Conservation (phyloP, 208 protist species). For the Blastocrithidia nonstop region DNA sequence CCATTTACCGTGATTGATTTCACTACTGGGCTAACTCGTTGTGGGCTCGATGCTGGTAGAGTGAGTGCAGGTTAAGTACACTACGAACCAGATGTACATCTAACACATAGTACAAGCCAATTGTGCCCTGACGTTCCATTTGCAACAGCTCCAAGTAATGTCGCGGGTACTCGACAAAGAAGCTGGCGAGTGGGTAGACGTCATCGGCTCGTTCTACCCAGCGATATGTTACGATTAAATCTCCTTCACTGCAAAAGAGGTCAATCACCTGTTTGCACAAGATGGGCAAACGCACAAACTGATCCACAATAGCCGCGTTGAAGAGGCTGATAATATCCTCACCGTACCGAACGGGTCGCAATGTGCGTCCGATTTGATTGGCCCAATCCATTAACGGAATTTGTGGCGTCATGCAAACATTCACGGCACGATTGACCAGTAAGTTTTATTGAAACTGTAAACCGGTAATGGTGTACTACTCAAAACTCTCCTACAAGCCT, state of each 20-base stretch:
- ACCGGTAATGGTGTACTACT: conserved; percentile 66
- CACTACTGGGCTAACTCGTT: conserved; percentile 22
- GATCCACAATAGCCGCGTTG: conserved; percentile 60
- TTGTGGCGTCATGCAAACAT: conserved; percentile 26
- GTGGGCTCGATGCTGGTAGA: conserved; percentile 27
- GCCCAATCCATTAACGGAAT: conserved; percentile 42
- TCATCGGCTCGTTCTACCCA: conserved; percentile 23
- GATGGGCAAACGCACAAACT: conserved; percentile 59
- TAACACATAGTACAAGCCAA: conserved; percentile 55
- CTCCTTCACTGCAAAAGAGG: conserved; percentile 60
- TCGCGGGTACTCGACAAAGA: conserved; percentile 54
- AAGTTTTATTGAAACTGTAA: conserved; percentile 71
- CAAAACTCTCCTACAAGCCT: conserved; percentile 57
- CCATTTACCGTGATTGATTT: conserved; percentile 28
- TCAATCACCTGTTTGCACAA: conserved; percentile 47
- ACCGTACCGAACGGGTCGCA: conserved; percentile 10
- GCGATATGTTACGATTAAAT: conserved; percentile 60
- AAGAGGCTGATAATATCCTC: conserved; percentile 44
- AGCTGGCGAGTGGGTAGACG: conserved; percentile 43
- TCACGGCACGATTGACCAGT: conserved; percentile 19
- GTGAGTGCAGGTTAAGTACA: conserved; percentile 30
- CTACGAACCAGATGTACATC: conserved; percentile 47
- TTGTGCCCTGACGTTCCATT: conserved; percentile 40
- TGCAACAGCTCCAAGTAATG: conserved; percentile 62
- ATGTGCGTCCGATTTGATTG: conserved; percentile 13